phyloP scores from a whole-genome alignment of 2,329 filamentous ascomycete species.

The Cladorrhinum sp. region DNA sequence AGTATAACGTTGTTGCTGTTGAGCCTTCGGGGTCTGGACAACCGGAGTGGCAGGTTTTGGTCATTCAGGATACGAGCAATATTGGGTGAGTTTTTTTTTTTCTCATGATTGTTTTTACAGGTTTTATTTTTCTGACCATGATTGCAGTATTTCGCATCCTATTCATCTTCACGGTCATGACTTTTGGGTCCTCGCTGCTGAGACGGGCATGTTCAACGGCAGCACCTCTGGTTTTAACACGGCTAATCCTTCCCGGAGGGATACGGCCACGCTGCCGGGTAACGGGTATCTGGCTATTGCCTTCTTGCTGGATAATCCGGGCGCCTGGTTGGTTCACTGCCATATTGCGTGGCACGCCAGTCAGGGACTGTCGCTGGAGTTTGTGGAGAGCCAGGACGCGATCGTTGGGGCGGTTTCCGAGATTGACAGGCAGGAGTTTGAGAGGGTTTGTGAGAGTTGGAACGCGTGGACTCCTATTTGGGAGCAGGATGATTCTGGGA shows the following conservation, averaged over 20 bases:
- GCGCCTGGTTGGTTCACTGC: conserved; percentile 47
- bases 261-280: conserved; percentile 44
- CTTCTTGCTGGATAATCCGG: conserved; percentile 51
- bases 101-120: not conserved
- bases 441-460: conserved; percentile 13
- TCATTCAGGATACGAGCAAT: conserved; percentile 19
- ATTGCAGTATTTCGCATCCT: conserved; percentile 32
- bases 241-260: conserved; percentile 47
- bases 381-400: conserved; percentile 37
- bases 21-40: conserved; percentile 17
- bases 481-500: conserved; percentile 20
- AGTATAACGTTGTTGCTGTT: conserved; percentile 32
- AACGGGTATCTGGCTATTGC: conserved; percentile 48
- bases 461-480: conserved; percentile 5
- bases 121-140: not conserved
- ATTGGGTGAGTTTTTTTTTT: conserved; percentile 6
- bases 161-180: conserved; percentile 46
- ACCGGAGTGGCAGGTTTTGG: conserved; percentile 35
- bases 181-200: conserved; percentile 37
- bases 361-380: conserved; percentile 50
- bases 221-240: conserved; percentile 32
- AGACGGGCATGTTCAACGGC: conserved; percentile 30
- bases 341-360: conserved; percentile 50
- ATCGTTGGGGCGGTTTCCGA: conserved; percentile 11
- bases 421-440: conserved; percentile 3